Base-by-base conservation (phyloP, 306 rosid species). In the Cucumis hystrix region DNA sequence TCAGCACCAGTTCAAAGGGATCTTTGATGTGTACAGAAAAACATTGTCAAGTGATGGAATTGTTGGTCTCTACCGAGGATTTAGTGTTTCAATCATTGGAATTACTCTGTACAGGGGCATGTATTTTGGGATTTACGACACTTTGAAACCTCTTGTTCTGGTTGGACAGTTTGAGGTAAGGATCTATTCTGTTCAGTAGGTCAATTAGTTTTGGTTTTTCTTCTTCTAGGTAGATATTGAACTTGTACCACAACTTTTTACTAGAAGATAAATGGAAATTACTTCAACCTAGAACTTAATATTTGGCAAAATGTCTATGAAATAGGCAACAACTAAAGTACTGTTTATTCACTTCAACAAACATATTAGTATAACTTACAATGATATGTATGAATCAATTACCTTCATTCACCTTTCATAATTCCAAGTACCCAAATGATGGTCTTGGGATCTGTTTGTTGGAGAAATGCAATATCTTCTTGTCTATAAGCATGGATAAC, bases 71-170 rank as follows among this genome's bases (percentile, higher is more conserved):
- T 95, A 92, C 86, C 91, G 96, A 80, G 99, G 99, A 56, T 92
- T 92, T 76, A 84, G 96, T n/a, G 90, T 87, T 85, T 95, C 97
- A 30, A 90, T 95, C 37, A 76, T 91, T 80, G 98, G 99, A 83
- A 95, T 92, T 74, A 91, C 97, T 41, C 66, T 95, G 86, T 95
- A 92, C 79, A 83, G 97, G 77, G 99, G 99, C 85, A 84, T 95
- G 99, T 92, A 90, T 87, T 95, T 95, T 81, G 97, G 99, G 84
- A 83, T 95, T 77, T 95, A 91, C 74, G 99, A 95, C 90, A 89
- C 97, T 62, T 74, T 95, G 87, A 95, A 92, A 88, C 99, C 98
- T 57, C 63, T 89, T 67, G 83, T 91, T 80, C 88, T 95, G 83
- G 93, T 91, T 73, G 98, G 99, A 21, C 83, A 95, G 23, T 81